Evolutionary conservation across 495 filamentous ascomycete genomes (phyloP).

Genomic region (Hyaloscypha bicolor): DNA sequence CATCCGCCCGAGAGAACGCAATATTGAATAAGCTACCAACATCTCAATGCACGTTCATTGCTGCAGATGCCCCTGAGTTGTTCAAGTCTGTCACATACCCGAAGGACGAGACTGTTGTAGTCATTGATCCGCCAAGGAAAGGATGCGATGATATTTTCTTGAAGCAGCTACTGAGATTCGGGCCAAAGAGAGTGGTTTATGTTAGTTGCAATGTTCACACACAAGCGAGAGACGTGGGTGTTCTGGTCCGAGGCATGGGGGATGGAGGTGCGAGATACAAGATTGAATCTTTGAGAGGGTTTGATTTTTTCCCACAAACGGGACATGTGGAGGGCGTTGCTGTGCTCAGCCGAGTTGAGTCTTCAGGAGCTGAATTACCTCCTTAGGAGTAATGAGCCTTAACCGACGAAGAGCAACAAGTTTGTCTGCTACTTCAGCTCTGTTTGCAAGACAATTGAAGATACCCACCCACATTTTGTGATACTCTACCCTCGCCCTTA

Average conservation of each 20-base stretch:
- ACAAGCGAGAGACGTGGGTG: constrained; percentile 88
- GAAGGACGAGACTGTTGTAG: constrained; percentile 78
- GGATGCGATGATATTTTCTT: constrained; percentile 89
- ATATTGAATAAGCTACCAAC: constrained; percentile 65
- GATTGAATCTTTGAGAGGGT: constrained; percentile 90
- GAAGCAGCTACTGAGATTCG: constrained; percentile 72
- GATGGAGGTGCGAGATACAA: constrained; percentile 63
- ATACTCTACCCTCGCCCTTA: no score
- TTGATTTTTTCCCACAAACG: constrained; percentile 99
- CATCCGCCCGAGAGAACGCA: constrained; percentile 77
- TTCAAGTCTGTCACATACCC: constrained; percentile 75
- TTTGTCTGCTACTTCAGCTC: neutral
- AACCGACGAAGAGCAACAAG: neutral
- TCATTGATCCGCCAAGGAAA: constrained; percentile 94
- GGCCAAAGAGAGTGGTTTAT: constrained; percentile 80
- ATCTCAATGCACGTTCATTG: constrained; percentile 70
- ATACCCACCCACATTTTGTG: neutral
- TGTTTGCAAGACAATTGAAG: neutral
- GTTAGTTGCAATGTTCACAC: constrained; percentile 98
- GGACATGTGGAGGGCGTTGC: constrained; percentile 95
- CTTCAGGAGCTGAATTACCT: neutral
- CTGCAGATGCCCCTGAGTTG: constrained; percentile 79
- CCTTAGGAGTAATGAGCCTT: neutral
- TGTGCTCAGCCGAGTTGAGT: constrained; percentile 61
- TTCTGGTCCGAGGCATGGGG: constrained; percentile 58